Conservation (phyloP, 2,329 filamentous ascomycete genomes). For the Alternaria tenuissima region DNA sequence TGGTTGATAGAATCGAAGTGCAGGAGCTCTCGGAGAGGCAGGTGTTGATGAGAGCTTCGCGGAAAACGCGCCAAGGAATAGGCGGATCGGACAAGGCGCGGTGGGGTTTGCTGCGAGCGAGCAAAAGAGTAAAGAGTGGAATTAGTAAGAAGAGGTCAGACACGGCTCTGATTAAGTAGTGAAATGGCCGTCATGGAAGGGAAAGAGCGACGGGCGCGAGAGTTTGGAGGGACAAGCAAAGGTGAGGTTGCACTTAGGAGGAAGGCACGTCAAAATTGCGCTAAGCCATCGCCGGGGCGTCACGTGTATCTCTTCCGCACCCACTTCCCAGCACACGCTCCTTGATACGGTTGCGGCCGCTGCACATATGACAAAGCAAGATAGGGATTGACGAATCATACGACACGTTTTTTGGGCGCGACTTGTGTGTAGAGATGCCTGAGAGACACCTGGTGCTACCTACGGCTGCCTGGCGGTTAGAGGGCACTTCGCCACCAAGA, state of each 20-base stretch:
- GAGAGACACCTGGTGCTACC: constrained; percentile 35
- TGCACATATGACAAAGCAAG: constrained; percentile 21
- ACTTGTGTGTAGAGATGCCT: constrained; percentile 24
- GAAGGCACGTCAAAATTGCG: constrained; percentile 19
- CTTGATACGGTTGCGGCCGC: constrained; percentile 2
- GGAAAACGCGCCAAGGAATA: constrained; percentile 47
- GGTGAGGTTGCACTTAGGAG: constrained; percentile 27
- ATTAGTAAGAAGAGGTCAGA: constrained; percentile 30
- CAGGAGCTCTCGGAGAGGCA: constrained; percentile 27
- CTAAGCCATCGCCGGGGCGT: constrained; percentile 20
- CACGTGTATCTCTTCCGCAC: constrained; percentile 25
- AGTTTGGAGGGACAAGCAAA: constrained; percentile 24
- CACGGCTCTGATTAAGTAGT: constrained; percentile 43
- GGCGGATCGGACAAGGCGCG: constrained; percentile 26
- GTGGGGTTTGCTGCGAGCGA: constrained; percentile 24
- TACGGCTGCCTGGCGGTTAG: constrained; percentile 42
- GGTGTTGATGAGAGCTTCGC: constrained; percentile 32
- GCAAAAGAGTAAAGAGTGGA: constrained; percentile 28
- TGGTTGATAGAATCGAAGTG: constrained; percentile 26
- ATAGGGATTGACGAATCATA: constrained; percentile 24
- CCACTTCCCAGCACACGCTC: constrained; percentile 7
- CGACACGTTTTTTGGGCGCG: constrained; percentile 6
- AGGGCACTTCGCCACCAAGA: constrained; percentile 27
- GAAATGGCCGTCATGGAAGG: constrained; percentile 40
- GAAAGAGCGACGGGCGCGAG: constrained; percentile 33